Percentiles rank a stretch among this genome's conserved stretches.
phyloP scores from a whole-genome alignment of 805 yeast genomes.

The Wickerhamomyces queroliae region DNA sequence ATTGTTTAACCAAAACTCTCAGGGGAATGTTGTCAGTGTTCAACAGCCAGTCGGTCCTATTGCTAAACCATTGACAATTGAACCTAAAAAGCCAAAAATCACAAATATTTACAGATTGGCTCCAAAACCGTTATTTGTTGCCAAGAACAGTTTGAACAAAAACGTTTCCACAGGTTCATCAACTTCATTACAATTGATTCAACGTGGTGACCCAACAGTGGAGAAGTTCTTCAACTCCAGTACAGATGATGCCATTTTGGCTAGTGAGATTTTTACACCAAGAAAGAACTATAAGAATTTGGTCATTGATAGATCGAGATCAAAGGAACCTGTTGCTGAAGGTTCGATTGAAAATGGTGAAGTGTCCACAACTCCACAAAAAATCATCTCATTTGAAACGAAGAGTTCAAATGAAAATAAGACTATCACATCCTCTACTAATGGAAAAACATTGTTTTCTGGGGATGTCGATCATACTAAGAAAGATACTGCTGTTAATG shows the following conservation, averaged over 20 bases:
- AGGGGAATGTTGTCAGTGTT: conserved; percentile 30
- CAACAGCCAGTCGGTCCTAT: conserved; percentile 34
- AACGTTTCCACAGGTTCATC: not conserved
- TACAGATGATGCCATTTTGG: conserved; percentile 63
- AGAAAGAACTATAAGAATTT: conserved; percentile 47
- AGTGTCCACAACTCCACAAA: conserved; percentile 5
- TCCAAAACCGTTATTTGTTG: conserved; percentile 53
- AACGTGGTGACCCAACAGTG: not conserved
- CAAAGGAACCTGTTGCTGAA: not conserved
- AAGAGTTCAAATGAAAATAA: conserved; percentile 1
- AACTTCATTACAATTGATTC: conserved; percentile 6
- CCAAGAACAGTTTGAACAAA: conserved; percentile 6
- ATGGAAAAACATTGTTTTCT: not conserved
- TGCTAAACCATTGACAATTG: conserved; percentile 40
- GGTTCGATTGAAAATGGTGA: not conserved
- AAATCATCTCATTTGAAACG: conserved; percentile 7
- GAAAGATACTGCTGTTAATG: not conserved
- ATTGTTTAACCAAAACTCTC: conserved; percentile 42
- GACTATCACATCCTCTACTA: not conserved
- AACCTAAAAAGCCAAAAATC: conserved; percentile 56
- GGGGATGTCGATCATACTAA: not conserved
- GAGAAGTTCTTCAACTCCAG: conserved; percentile 33
- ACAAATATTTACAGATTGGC: conserved; percentile 55
- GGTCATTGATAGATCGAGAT: conserved; percentile 38
- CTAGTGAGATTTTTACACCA: conserved; percentile 70